These are phyloP conservation scores for Leishmania martiniquensis DNA, from an alignment of 208 protist species.

Conservation along the genomic window DNA sequence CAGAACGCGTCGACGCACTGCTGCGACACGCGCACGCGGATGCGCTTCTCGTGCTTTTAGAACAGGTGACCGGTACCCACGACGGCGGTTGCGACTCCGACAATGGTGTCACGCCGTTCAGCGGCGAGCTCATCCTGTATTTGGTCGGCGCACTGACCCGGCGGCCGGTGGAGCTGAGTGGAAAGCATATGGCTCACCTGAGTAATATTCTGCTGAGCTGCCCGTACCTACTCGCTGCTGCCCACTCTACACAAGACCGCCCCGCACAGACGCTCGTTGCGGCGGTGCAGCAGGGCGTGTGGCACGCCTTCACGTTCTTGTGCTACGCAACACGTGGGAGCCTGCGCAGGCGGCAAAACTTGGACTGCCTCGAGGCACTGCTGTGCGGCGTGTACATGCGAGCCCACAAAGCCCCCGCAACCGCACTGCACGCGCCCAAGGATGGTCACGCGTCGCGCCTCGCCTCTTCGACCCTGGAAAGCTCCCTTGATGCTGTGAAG, in stretches of 20 bases:
- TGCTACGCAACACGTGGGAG: slow-evolving; percentile 36
- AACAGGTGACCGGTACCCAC: slow-evolving; percentile 24
- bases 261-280: background rate
- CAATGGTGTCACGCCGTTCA: background rate
- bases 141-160: background rate
- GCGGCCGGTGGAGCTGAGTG: slow-evolving; percentile 10
- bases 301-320: slow-evolving; percentile 18
- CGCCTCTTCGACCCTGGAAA: background rate
- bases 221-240: background rate
- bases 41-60: slow-evolving; percentile 47
- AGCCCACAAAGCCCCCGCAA: no score
- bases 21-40: slow-evolving; percentile 37
- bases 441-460: background rate
- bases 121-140: background rate
- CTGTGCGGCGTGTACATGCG: slow-evolving; percentile 26
- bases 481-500: background rate
- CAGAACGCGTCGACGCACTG: background rate
- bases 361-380: slow-evolving; percentile 29
- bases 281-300: slow-evolving; percentile 1
- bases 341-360: slow-evolving; percentile 27
- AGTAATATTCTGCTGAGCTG: slow-evolving; percentile 16
- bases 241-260: background rate
- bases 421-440: background rate
- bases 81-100: background rate
- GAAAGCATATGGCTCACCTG: slow-evolving; percentile 24